Conservation (phyloP, 1,284 basidiomycete genomes). For the Neonothopanus nambi region DNA sequence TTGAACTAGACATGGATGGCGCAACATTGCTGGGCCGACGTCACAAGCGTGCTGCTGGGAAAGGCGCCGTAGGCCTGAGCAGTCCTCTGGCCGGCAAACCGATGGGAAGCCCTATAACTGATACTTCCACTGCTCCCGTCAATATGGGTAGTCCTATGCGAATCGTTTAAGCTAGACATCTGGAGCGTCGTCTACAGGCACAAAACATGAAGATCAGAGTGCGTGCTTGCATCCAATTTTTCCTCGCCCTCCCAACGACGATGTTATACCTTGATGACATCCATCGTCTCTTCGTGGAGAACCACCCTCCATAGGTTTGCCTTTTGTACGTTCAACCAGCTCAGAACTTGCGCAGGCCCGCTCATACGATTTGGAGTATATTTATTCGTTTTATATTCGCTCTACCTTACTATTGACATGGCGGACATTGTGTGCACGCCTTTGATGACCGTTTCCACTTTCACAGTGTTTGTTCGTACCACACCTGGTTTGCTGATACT, state of each 20-base stretch:
- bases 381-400: neutral
- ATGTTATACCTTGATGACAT: too few relatives aligned
- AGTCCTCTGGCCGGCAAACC: constrained; percentile 41
- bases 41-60: constrained; percentile 43
- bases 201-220: too few relatives aligned
- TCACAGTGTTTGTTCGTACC: neutral
- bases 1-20: constrained; percentile 82
- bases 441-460: neutral
- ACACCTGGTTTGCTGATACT: neutral
- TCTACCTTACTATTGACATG: neutral
- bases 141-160: constrained; percentile 23
- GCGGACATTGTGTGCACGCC: constrained; percentile 15
- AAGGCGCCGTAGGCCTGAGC: constrained; percentile 28
- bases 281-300: neutral
- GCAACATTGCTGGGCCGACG: constrained; percentile 83
- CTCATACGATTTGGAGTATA: neutral
- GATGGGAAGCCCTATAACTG: constrained; percentile 29
- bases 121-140: neutral
- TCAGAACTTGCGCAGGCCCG: constrained; percentile 2
- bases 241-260: too few relatives aligned
- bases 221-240: too few relatives aligned
- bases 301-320: neutral
- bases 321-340: neutral
- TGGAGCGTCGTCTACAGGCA: neutral
- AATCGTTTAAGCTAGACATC: constrained; percentile 9